Evolutionary conservation across 1,139 yeast species (phyloP).

Genomic region (Pichia sp.): DNA sequence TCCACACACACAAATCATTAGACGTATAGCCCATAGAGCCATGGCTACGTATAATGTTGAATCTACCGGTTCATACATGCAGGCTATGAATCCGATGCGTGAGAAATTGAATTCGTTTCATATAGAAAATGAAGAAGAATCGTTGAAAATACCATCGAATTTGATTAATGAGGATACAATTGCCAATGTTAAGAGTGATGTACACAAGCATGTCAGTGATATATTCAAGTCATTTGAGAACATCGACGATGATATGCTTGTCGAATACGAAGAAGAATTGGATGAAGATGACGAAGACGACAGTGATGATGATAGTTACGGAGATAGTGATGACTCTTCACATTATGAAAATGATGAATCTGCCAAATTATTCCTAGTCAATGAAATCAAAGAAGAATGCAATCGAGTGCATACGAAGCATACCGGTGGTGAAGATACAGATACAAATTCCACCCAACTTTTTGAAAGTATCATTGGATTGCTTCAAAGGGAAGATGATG

Average conservation of each 20-base stretch:
- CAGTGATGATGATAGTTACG: constrained; percentile 21
- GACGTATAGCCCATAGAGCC: not conserved
- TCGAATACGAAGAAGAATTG: constrained; percentile 19
- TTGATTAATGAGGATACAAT: constrained; percentile 25
- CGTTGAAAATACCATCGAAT: constrained; percentile 27
- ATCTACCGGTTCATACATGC: constrained; percentile 76
- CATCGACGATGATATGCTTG: constrained; percentile 31
- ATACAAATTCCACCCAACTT: constrained; percentile 22
- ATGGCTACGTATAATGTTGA: constrained; percentile 46
- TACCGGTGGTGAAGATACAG: constrained; percentile 5
- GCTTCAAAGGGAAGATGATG: constrained; percentile 39
- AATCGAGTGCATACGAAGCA: constrained; percentile 33
- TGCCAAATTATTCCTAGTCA: constrained; percentile 17
- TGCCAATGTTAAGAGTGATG: constrained; percentile 27
- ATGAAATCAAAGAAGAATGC: constrained; percentile 38
- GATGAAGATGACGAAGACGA: constrained; percentile 3
- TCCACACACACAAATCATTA: too few species aligned
- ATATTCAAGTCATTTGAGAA: constrained; percentile 39
- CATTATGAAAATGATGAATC: constrained; percentile 14
- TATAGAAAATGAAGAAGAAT: constrained; percentile 30
- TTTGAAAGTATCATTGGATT: constrained; percentile 32
- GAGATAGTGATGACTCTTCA: constrained; percentile 27
- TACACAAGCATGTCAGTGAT: constrained; percentile 36
- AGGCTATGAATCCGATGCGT: constrained; percentile 70
- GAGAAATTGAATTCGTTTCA: constrained; percentile 41